Base-by-base conservation (phyloP, 257 asterid species). In the Solanum paucissectum region DNA sequence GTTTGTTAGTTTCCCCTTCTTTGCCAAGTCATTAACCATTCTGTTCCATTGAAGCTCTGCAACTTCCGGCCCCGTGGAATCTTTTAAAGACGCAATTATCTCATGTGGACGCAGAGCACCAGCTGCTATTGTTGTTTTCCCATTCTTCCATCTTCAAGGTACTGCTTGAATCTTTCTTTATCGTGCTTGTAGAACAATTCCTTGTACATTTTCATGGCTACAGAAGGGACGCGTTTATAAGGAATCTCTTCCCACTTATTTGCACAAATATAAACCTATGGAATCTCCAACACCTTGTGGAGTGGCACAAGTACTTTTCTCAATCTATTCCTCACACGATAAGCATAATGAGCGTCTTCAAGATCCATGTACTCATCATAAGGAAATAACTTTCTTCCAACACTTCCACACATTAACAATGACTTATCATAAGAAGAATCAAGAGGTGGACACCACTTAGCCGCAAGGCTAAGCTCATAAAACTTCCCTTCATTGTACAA, bases 391-490 rank as follows among this genome's bases (percentile, higher is more conserved):
- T 23, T 87, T 66, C 66, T 40, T 18, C 85, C 88, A 52, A 86
- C 68, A 58, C 87, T 82, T 89, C 58, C 76, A 33, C 90, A 89
- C 29, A 86, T 44, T 5, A 89, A 23, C 29, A 84, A 86, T 5
- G 89, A 29, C 27, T 16, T 89, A 72, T 89, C 89, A 58, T 46
- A 72, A 6, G 90, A 89, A 34, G 89, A 86, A 72, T 86, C 89
- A 38, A 88, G 25, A 16, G 71, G 44, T 37, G 89, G 90, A 69
- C 89, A 86, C 89, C 88, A 88, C 36, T 81, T 86, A 23, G 87
- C 85, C 20, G 88, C 88, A 2, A 86, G 79, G 33, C 85, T 86
- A 16, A 86, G 62, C 42, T n/a, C 74, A 5, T 69, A 34, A 20
- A 68, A 12, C 36, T 86, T 72, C 25, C 84, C 77, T 13, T 82